Evolutionary conservation across 805 yeast species (phyloP), one percentile per base, ranked within the genome.

Genomic region (Kuraishia piskuri): DNA sequence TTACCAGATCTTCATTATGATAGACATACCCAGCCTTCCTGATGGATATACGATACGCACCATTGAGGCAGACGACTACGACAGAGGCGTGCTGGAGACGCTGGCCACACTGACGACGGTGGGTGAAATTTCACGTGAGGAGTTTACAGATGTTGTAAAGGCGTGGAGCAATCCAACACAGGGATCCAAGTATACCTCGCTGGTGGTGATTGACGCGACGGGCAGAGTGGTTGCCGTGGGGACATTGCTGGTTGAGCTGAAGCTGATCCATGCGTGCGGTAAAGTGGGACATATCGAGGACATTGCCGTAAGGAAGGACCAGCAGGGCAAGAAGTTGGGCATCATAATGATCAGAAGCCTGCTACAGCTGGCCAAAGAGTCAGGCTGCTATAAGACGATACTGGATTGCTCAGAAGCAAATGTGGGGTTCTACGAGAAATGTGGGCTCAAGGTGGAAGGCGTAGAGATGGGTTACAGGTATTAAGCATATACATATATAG

Each of bases 231-330:
- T 88, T 0, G 97, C 95, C 3, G 82, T 90, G 0, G 98, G 98
- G 0, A 83, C 86, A 65, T 70, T 92, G 14, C 62, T 94, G 10
- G 73, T 94, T 7, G 99, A 92, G 67, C 77, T 77, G 50, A 92
- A 92, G 67, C 70, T 86, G 57, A 90, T 94, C 57, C 99, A 92
- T 68, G 80, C 73, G 45, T 83, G 94, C 66, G 95, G 96, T 0
- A 68, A 77, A 52, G 95, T 89, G 3, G 98, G 98, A 1, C 98
- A 92, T 70, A 86, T 92, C 57, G 99, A 92, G 64, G 99, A 92
- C 66, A 92, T 92, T 56, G 86, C 97, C 0, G 96, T 92, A 3
- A 75, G 82, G 20, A 64, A 67, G 26, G 70, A 75, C 20, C 88
- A 88, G 64, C 97, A 91, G 63, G 99, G 99, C 6, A 83, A 85